phyloP scores from a whole-genome alignment of 805 yeast genomes.

The Kuraishia floccosa region DNA sequence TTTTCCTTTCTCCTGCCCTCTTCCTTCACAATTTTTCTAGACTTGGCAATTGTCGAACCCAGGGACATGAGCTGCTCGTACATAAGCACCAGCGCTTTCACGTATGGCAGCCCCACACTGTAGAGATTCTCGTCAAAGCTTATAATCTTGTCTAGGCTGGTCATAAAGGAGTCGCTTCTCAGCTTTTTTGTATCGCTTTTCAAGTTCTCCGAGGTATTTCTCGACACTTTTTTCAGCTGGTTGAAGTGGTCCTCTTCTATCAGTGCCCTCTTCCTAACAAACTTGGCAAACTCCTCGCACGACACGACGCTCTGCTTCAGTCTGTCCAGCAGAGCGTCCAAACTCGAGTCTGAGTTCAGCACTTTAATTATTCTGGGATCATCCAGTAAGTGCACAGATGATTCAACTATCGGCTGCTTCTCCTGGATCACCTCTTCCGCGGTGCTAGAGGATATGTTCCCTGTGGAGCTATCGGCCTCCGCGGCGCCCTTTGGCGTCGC shows the following conservation, averaged over 20 bases:
- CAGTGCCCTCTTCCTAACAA: constrained; percentile 64
- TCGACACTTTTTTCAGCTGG: constrained; percentile 62
- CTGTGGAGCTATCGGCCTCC: too few relatives aligned
- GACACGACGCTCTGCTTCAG: constrained; percentile 72
- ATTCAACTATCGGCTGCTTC: too few relatives aligned
- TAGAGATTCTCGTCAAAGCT: constrained; percentile 66
- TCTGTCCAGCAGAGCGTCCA: constrained; percentile 60
- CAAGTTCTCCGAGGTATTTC: constrained; percentile 30
- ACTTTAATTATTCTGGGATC: constrained; percentile 40
- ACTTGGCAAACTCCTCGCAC: constrained; percentile 78
- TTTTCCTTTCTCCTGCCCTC: constrained; percentile 74
- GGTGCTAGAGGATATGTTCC: too few relatives aligned
- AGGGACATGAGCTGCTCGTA: constrained; percentile 73
- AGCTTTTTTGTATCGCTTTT: constrained; percentile 29
- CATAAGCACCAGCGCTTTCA: constrained; percentile 73
- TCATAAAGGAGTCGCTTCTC: constrained; percentile 55
- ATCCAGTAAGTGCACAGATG: too few relatives aligned
- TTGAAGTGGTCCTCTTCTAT: constrained; percentile 70
- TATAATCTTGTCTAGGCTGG: constrained; percentile 56
- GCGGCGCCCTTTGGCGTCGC: too few relatives aligned
- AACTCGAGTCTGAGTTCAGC: constrained; percentile 61
- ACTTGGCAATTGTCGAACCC: constrained; percentile 54
- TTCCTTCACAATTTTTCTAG: constrained; percentile 73
- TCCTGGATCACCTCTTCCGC: too few relatives aligned
- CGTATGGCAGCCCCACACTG: constrained; percentile 64